Evolutionary conservation across 2,329 filamentous ascomycete species (phyloP).

Genomic region (Exophiala phaeomuriformis): DNA sequence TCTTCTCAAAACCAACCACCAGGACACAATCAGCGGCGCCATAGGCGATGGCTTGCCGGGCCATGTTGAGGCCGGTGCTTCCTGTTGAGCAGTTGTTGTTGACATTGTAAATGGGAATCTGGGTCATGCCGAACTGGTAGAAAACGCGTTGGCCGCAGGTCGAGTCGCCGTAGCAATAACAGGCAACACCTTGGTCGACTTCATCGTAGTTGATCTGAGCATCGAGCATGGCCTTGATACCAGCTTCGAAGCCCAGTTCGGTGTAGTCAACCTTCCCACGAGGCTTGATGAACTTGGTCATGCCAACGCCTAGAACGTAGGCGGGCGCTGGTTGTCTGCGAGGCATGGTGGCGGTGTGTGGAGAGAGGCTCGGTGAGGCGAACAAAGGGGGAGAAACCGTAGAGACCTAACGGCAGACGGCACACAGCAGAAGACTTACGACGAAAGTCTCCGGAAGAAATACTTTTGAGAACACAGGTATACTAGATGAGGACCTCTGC

Average conservation of each 20-base stretch:
- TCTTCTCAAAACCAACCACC: slow-evolving; percentile 96
- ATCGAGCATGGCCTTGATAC: slow-evolving; percentile 46
- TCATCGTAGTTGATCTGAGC: slow-evolving; percentile 95
- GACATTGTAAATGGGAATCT: slow-evolving; percentile 94
- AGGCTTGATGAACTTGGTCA: slow-evolving; percentile 86
- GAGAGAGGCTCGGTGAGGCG: neutral
- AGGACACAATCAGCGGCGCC: slow-evolving; percentile 82
- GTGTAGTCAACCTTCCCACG: slow-evolving; percentile 31
- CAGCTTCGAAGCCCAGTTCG: slow-evolving; percentile 32
- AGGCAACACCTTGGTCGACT: slow-evolving; percentile 89
- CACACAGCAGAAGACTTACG: too few relatives aligned
- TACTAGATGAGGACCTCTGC: too few relatives aligned
- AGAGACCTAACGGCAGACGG: neutral
- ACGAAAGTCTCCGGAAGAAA: too few relatives aligned
- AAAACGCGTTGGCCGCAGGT: slow-evolving; percentile 95
- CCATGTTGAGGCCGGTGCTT: slow-evolving; percentile 83
- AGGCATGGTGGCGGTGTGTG: slow-evolving; percentile 37
- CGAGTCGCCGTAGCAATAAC: slow-evolving; percentile 95
- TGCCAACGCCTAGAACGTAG: slow-evolving; percentile 94
- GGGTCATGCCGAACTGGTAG: slow-evolving; percentile 97
- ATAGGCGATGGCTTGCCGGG: slow-evolving; percentile 66
- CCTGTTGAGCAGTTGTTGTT: slow-evolving; percentile 99
- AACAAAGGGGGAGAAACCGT: neutral
- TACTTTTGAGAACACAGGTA: too few relatives aligned
- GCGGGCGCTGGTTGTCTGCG: slow-evolving; percentile 49